Base-by-base conservation (phyloP, 495 filamentous ascomycete genomes). In the Aspergillus ellipticus region DNA sequence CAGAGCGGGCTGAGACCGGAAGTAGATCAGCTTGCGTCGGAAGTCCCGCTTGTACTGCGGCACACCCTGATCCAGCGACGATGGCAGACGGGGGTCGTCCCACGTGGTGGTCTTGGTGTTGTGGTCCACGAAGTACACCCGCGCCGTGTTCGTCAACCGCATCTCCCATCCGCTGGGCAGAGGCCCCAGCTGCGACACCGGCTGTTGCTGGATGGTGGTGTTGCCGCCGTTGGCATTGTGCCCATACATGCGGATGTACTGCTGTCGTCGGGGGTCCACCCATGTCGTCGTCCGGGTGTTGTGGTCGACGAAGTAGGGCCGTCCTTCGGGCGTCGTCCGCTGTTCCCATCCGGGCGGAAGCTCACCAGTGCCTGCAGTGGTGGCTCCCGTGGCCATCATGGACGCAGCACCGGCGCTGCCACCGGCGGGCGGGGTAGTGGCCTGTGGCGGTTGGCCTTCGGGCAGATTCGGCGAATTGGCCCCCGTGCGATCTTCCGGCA, bases 91-190 rank as follows among this genome's bases (percentile, higher is more conserved):
- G 19, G 94, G 94, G 64, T 98, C 94, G 65, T 98, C 94, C 94
- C 94, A 98, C n/a, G 94, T 98, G 11, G 94, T 98, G 0, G 94
- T 98, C 79, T 98, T 98, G 56, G 94, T 98, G 69, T 98, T 98
- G 77, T 98, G 94, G 66, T 98, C 94, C 31, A 98, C 94, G 67
- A 98, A 98, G 72, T 98, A 98, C 20, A 98, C 94, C 43, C 94
- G 84, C 11, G 94, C 94, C 6, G 94, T 98, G 67, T 97, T 97
- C 47, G 94, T 98, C 21, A 98, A 84, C 55, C 94, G 89, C 94
- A 98, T 98, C 78, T 98, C 94, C 94, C 94, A 98, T 17, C 94
- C 94, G 69, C 93, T 97, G 11, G 94, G 94, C 41, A 98, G 70
- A 24, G 94, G 93, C n/a, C 94, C 94, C 31, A 98, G 82, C 69